These are phyloP conservation scores for Ophiostoma ips DNA, from an alignment of 2,329 filamentous ascomycete genomes.

Conservation along the genomic window DNA sequence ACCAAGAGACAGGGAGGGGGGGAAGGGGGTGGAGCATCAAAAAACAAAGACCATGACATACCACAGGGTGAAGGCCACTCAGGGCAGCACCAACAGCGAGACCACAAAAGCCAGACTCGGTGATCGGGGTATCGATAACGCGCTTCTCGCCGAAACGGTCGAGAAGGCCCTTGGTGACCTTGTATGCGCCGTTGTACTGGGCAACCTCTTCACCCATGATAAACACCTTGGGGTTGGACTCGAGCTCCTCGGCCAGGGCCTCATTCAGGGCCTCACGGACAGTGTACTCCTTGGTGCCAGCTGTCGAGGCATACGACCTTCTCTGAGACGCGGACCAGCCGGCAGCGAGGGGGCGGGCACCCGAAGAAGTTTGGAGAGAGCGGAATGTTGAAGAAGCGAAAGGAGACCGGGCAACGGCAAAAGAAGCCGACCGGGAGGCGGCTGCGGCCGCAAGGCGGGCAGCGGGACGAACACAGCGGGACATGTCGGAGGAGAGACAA, in stretches of 20 bases:
- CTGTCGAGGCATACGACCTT: slow-evolving; percentile 40
- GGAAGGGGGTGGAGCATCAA: too few relatives aligned
- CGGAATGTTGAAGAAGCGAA: slow-evolving; percentile 11
- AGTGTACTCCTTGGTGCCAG: slow-evolving; percentile 77
- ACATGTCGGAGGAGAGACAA: slow-evolving; percentile 21
- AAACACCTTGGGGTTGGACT: slow-evolving; percentile 88
- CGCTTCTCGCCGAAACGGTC: slow-evolving; percentile 96
- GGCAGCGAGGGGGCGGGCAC: slow-evolving; percentile 11
- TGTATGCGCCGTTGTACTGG: slow-evolving; percentile 99
- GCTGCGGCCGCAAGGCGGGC: slow-evolving; percentile 27
- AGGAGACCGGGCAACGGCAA: slow-evolving; percentile 13
- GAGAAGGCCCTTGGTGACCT: slow-evolving; percentile 94
- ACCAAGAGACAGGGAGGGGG: too few relatives aligned
- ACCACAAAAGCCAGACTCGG: slow-evolving; percentile 89
- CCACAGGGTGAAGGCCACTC: slow-evolving; percentile 83
- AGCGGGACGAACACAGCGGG: slow-evolving; percentile 32
- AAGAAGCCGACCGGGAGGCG: slow-evolving; percentile 17
- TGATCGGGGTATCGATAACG: slow-evolving; percentile 97
- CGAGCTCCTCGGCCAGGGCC: slow-evolving; percentile 93
- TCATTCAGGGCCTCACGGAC: slow-evolving; percentile 97
- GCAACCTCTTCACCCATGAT: slow-evolving; percentile 95
- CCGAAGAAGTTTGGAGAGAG: slow-evolving; percentile 19
- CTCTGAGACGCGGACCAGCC: slow-evolving; percentile 24
- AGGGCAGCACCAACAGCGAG: slow-evolving; percentile 89
- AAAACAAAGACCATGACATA: slow-evolving; percentile 34